Percentiles rank a stretch among this genome's conserved stretches.
These are phyloP conservation scores for Phytomonas serpens DNA, from an alignment of 208 protist genomes.

Conservation along the genomic window DNA sequence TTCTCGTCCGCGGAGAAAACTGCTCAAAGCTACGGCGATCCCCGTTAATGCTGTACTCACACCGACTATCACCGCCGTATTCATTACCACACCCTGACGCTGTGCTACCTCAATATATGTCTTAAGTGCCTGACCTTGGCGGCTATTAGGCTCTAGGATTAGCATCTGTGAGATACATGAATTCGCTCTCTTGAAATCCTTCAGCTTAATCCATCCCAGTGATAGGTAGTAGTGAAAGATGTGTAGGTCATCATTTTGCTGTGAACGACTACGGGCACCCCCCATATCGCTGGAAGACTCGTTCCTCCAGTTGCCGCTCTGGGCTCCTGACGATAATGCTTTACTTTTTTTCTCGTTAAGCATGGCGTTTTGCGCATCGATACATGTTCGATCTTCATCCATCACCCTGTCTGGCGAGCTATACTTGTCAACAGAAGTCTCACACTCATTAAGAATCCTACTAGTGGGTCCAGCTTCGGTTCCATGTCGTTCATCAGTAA, in stretches of 20 bases:
- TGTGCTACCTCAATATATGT: slow-evolving; percentile 33
- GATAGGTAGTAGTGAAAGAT: slow-evolving; percentile 69
- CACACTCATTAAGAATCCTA: background rate
- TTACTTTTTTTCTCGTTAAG: background rate
- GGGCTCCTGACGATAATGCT: background rate
- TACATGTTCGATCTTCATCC: background rate
- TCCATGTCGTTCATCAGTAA: background rate
- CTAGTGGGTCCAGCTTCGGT: background rate
- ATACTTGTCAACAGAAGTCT: background rate
- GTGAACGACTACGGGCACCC: background rate
- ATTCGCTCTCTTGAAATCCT: slow-evolving; percentile 37
- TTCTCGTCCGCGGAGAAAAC: background rate
- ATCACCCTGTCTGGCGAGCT: background rate
- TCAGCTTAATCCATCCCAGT: slow-evolving; percentile 70
- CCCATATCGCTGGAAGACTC: background rate
- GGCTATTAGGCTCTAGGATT: slow-evolving; percentile 30
- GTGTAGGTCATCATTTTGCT: slow-evolving; percentile 20
- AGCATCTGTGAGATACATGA: slow-evolving; percentile 53
- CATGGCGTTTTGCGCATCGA: background rate
- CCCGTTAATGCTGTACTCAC: slow-evolving; percentile 13
- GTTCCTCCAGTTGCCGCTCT: background rate
- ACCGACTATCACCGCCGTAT: slow-evolving; percentile 25
- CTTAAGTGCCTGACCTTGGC: slow-evolving; percentile 40
- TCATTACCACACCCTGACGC: slow-evolving; percentile 17
- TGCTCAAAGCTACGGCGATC: background rate